Evolutionary conservation across 2,329 filamentous ascomycete genomes (phyloP), one percentile per base, ranked within the genome.

Genomic region (Neurospora sp.): DNA sequence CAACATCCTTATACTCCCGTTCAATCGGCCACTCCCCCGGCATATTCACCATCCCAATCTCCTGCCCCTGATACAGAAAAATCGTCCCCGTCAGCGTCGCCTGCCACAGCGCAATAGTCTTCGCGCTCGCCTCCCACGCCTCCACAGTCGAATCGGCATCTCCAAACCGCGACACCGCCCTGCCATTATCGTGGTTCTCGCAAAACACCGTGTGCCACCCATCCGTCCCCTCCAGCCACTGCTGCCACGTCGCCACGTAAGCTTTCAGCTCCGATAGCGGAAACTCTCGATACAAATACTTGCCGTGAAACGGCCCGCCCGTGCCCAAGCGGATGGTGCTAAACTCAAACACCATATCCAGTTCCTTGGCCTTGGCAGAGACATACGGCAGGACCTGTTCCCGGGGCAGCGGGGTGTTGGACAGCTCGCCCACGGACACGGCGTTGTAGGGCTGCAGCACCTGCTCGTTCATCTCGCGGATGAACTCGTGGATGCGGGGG

Each of bases 291-390:
- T 85, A 86, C 69, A 86, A 84, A 74, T 86, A 84, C 71, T 84
- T 85, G 67, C 83, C 80, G 0, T 82, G 78, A 76, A 81, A 77
- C 70, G 85, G 84, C 69, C 82, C 81, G 13, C 85, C 89, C n/a
- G 89, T 81, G 74, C 89, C 85, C 2, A 91, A 86, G 7, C 71
- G 70, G 15, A 89, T 83, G 73, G 88, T 86, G 67, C 78, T 1
- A 71, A 89, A 89, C 73, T 88, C 87, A 78, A 92, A 91, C 1
- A 90, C 86, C 89, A 91, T 92, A 75, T 88, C 85, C 66, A 91
- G 79, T 76, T 90, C 85, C 69, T 84, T 84, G 68, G 86, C 84
- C 38, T 83, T 79, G 1, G 86, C 83, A 4, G 84, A 84, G 6
- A 91, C 86, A 72, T 89, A 90, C 23, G 82, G 76, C 9, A 90